These are phyloP conservation scores for Helicocarpus griseus DNA, from an alignment of 2,329 filamentous ascomycete genomes.

Conservation along the genomic window DNA sequence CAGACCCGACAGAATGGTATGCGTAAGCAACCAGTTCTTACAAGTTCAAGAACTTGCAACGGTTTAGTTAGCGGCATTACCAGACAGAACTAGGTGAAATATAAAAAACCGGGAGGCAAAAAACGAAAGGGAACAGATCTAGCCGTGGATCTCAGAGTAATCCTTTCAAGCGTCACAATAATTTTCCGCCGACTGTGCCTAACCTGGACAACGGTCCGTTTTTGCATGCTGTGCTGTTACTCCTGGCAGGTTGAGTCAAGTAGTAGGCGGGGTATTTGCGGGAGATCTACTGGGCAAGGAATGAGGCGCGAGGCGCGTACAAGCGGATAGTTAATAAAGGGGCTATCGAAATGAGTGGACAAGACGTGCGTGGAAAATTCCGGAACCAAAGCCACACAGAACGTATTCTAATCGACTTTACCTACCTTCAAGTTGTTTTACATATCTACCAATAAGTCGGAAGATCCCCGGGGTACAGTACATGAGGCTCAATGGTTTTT, in stretches of 20 bases:
- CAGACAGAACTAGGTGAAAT: not conserved
- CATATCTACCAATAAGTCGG: not conserved
- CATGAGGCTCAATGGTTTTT: not conserved
- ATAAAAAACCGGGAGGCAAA: not conserved
- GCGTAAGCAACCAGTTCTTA: not conserved
- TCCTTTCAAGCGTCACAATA: not conserved
- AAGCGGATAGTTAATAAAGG: constrained; percentile 1
- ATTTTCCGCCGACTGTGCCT: not conserved
- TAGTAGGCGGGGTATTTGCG: constrained; percentile 9
- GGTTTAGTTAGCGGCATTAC: not conserved
- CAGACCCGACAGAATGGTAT: not conserved
- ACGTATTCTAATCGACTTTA: not conserved
- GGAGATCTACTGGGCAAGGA: constrained; percentile 10
- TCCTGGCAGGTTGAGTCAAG: not conserved
- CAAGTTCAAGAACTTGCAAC: not conserved
- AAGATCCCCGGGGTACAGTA: not conserved
- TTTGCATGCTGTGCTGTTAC: not conserved
- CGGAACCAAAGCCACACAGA: constrained; percentile 5
- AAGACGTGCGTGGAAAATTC: constrained; percentile 3
- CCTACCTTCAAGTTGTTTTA: too few species aligned
- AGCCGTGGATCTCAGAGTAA: not conserved
- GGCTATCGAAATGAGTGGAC: constrained; percentile 2
- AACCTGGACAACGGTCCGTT: not conserved
- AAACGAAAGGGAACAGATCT: not conserved
- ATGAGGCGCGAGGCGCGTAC: constrained; percentile 9